Evolutionary conservation across 2,329 filamentous ascomycete species (phyloP).

Genomic region (Teratosphaeria zuluensis): DNA sequence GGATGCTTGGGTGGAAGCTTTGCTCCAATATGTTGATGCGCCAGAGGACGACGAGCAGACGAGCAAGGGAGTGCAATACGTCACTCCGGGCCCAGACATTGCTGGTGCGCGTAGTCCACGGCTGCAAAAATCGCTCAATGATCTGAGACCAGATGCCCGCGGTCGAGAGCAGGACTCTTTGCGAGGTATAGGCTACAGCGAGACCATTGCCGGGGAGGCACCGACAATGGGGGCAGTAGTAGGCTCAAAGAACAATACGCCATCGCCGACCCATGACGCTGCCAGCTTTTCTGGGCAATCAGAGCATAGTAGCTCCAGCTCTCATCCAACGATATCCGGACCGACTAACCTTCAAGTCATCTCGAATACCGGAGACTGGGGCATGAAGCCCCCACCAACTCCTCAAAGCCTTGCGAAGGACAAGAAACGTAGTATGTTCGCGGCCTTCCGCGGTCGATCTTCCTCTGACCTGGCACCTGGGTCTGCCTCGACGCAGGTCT

Average conservation of each 20-base stretch:
- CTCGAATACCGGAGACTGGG: conserved; percentile 73
- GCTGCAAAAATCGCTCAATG: conserved; percentile 28
- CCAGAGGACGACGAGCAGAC: conserved; percentile 47
- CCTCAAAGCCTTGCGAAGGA: conserved; percentile 19
- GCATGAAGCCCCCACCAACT: conserved; percentile 54
- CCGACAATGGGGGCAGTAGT: conserved; percentile 39
- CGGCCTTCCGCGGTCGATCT: conserved; percentile 46
- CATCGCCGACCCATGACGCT: conserved; percentile 27
- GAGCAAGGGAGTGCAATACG: conserved; percentile 3
- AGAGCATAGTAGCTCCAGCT: conserved; percentile 15
- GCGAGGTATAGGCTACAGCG: conserved; percentile 43
- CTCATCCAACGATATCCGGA: conserved; percentile 56
- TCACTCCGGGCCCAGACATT: conserved; percentile 13
- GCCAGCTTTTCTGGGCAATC: conserved; percentile 10
- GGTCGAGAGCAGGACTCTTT: conserved; percentile 14
- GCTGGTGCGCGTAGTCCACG: conserved; percentile 21
- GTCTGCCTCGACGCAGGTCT: conserved; percentile 13
- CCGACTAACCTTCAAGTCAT: conserved; percentile 80
- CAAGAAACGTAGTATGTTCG: conserved; percentile 61
- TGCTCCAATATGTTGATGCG: conserved; percentile 81
- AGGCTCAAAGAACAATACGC: conserved; percentile 14
- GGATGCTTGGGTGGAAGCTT: conserved; percentile 84
- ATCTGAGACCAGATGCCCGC: conserved; percentile 15
- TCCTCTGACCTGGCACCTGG: conserved; percentile 52
- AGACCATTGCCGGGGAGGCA: conserved; percentile 48